These are phyloP conservation scores for Rachicladosporium sp. DNA, from an alignment of 2,329 filamentous ascomycete genomes.

Conservation along the genomic window DNA sequence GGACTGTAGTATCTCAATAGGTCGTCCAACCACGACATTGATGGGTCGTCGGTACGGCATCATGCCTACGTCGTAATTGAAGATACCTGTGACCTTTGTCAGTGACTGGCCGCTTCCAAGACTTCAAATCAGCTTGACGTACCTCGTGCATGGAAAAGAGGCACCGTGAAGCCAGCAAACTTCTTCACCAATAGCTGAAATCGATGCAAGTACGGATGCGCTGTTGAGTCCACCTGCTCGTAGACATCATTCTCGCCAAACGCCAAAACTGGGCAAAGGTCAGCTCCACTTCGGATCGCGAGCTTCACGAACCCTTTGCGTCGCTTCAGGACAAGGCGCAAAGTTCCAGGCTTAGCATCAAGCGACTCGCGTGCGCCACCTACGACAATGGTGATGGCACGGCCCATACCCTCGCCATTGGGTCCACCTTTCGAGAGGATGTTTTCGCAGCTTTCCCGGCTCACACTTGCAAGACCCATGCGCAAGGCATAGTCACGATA, in stretches of 20 bases:
- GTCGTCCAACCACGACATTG: slow-evolving; percentile 78
- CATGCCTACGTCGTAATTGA: slow-evolving; percentile 94
- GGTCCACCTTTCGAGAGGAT: slow-evolving; percentile 66
- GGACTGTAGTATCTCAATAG: slow-evolving; percentile 56
- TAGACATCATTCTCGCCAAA: slow-evolving; percentile 97
- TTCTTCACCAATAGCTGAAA: slow-evolving; percentile 76
- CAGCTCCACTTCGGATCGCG: slow-evolving; percentile 78
- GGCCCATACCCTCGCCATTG: slow-evolving; percentile 73
- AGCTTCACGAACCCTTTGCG: slow-evolving; percentile 92
- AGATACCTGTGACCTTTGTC: slow-evolving; percentile 50
- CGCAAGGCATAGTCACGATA: slow-evolving; percentile 86
- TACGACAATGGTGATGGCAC: slow-evolving; percentile 92
- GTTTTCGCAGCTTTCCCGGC: slow-evolving; percentile 83
- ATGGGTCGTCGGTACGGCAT: slow-evolving; percentile 85
- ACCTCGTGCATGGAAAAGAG: slow-evolving; percentile 68
- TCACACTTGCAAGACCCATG: slow-evolving; percentile 79
- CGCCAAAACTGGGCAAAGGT: slow-evolving; percentile 79
- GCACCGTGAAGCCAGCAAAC: slow-evolving; percentile 81
- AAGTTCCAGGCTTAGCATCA: slow-evolving; percentile 65
- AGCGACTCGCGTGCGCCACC: slow-evolving; percentile 88
- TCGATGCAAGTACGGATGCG: slow-evolving; percentile 67
- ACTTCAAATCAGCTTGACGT: slow-evolving; percentile 1
- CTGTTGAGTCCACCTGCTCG: slow-evolving; percentile 67
- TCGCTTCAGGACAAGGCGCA: slow-evolving; percentile 67
- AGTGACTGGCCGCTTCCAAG: neutral